Conservation (phyloP, 495 filamentous ascomycete genomes). For the Cudoniella acicularis region DNA sequence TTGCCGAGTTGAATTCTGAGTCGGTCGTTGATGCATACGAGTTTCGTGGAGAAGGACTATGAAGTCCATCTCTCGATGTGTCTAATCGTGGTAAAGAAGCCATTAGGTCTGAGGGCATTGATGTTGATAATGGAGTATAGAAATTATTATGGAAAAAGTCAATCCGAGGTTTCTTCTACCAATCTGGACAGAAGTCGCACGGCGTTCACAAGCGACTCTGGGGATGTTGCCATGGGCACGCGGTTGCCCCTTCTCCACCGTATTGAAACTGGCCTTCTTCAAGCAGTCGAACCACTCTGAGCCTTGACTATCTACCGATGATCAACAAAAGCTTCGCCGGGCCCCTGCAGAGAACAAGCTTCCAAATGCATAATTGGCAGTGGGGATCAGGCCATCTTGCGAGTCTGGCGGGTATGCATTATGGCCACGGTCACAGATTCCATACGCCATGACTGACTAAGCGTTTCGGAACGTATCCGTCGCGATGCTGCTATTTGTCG, state of each 20-base stretch:
- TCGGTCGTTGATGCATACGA: constrained; percentile 13
- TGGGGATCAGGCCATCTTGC: not conserved
- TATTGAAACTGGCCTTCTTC: constrained; percentile 10
- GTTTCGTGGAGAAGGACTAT: not conserved
- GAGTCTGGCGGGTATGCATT: not conserved
- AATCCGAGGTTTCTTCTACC: not conserved
- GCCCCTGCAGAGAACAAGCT: not conserved
- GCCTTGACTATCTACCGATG: constrained; percentile 7
- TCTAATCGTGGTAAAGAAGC: constrained; percentile 8
- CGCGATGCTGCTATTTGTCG: not conserved
- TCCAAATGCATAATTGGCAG: not conserved
- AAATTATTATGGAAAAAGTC: not conserved
- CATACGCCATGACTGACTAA: not conserved
- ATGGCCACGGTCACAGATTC: not conserved
- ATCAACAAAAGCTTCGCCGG: constrained; percentile 3
- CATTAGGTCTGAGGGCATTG: not conserved
- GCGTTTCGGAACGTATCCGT: constrained; percentile 6
- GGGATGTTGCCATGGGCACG: not conserved
- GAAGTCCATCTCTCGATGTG: not conserved
- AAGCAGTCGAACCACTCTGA: constrained; percentile 3
- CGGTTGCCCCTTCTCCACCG: constrained; percentile 6
- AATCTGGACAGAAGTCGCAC: not conserved
- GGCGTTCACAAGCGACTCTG: not conserved
- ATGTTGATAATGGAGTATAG: not conserved
- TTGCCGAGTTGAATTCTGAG: not conserved